phyloP scores from a whole-genome alignment of 2,329 filamentous ascomycete genomes.

The Talaromyces sp. region DNA sequence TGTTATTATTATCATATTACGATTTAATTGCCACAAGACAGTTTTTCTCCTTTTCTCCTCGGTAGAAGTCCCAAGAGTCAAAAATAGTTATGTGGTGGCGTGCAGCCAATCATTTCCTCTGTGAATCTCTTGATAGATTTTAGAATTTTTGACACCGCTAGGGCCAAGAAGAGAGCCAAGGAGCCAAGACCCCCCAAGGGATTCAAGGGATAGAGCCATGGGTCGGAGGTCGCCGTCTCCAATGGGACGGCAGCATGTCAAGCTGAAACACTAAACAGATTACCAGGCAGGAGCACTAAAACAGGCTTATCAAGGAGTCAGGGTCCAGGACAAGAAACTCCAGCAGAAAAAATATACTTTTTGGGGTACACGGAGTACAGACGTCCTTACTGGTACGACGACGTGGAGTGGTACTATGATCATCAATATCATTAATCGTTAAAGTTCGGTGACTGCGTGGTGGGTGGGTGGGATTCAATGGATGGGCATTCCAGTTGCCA shows the following conservation, averaged over 20 bases:
- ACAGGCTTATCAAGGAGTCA: not conserved
- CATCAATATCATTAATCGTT: not conserved
- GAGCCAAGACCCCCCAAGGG: not conserved
- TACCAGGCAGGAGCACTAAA: no score
- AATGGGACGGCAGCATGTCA: not conserved
- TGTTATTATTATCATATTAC: not conserved
- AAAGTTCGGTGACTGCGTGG: not conserved
- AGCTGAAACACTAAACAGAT: not conserved
- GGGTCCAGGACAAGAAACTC: not conserved
- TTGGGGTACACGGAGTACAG: no score
- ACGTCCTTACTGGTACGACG: no score
- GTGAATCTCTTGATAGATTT: not conserved
- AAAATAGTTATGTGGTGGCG: not conserved
- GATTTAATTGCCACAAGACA: not conserved
- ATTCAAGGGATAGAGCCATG: not conserved
- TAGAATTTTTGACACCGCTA: not conserved
- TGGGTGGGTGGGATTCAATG: no score
- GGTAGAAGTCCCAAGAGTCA: not conserved
- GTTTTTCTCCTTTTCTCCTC: not conserved
- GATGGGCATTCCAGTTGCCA: not conserved
- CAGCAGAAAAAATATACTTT: no score
- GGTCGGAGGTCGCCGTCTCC: not conserved
- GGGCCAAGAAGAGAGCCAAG: not conserved
- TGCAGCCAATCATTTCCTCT: not conserved
- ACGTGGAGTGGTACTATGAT: not conserved